phyloP scores from a whole-genome alignment of 2,329 filamentous ascomycete genomes.

The Thielaviopsis ethacetica region DNA sequence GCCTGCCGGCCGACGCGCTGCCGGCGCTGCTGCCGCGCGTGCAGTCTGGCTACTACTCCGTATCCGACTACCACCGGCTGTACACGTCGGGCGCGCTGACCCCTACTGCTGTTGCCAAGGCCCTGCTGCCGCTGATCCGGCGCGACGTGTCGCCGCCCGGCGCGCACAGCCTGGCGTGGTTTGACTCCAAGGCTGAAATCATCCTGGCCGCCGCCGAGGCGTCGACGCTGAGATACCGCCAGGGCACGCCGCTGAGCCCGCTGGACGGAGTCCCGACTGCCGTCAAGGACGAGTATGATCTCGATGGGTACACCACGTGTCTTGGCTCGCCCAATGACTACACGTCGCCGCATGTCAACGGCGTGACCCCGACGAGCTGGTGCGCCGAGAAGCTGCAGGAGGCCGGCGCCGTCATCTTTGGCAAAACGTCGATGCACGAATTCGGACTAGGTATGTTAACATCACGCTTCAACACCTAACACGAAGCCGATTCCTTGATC shows the following conservation, averaged over 20 bases:
- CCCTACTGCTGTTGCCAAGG: constrained; percentile 27
- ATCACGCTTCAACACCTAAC: background rate
- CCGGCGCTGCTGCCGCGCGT: constrained; percentile 1
- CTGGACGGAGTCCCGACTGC: constrained; percentile 60
- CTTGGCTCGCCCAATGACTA: constrained; percentile 47
- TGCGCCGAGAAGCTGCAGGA: constrained; percentile 54
- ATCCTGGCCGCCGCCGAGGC: constrained; percentile 27
- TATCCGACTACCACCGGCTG: constrained; percentile 27
- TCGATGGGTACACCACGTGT: constrained; percentile 55
- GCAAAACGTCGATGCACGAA: constrained; percentile 65
- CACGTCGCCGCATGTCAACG: constrained; percentile 26
- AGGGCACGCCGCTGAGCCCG: constrained; percentile 40
- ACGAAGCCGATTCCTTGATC: background rate
- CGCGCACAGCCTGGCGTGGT: constrained; percentile 27
- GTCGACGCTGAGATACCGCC: constrained; percentile 30
- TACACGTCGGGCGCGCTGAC: constrained; percentile 30
- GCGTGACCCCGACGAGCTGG: constrained; percentile 40
- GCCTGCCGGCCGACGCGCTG: background rate
- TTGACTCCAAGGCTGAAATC: constrained; percentile 25
- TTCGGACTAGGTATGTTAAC: constrained; percentile 44
- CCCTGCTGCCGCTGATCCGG: constrained; percentile 29
- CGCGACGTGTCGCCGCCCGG: constrained; percentile 22
- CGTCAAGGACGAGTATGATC: constrained; percentile 61
- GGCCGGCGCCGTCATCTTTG: constrained; percentile 53
- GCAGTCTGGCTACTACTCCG: constrained; percentile 19